These are phyloP conservation scores for Neurospora africana DNA, from an alignment of 495 filamentous ascomycete genomes.

Conservation along the genomic window DNA sequence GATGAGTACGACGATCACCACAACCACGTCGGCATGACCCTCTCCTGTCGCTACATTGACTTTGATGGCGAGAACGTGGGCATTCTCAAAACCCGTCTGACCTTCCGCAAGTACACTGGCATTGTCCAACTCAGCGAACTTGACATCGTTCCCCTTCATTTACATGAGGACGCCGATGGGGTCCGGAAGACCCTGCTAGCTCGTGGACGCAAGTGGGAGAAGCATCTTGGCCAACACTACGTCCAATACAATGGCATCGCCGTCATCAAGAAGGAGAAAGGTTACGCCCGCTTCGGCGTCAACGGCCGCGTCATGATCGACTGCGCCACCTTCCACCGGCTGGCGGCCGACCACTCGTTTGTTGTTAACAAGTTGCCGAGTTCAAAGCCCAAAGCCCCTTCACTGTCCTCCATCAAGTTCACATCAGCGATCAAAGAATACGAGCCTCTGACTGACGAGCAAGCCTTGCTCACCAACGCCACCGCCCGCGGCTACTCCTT, in stretches of 20 bases:
- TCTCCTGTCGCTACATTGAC: slow-evolving; percentile 16
- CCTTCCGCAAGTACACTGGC: slow-evolving; percentile 19
- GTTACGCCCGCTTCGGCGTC: slow-evolving; percentile 17
- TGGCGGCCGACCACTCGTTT: slow-evolving; percentile 18
- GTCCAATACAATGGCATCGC: slow-evolving; percentile 20
- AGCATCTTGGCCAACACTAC: slow-evolving; percentile 20
- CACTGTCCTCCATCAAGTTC: slow-evolving; percentile 1
- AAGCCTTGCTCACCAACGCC: slow-evolving; percentile 18
- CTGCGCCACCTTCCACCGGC: slow-evolving; percentile 21
- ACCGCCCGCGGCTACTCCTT: slow-evolving; percentile 29
- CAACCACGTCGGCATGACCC: background rate
- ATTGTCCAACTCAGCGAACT: slow-evolving; percentile 18
- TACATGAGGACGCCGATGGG: slow-evolving; percentile 13
- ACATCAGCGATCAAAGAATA: slow-evolving; percentile 5
- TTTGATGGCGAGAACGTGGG: slow-evolving; percentile 27
- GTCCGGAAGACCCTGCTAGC: slow-evolving; percentile 13
- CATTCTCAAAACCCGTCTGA: slow-evolving; percentile 8
- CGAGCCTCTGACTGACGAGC: slow-evolving; percentile 18
- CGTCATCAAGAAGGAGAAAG: slow-evolving; percentile 14
- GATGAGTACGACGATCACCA: slow-evolving; percentile 11
- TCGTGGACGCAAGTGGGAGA: slow-evolving; percentile 26
- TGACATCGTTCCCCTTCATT: slow-evolving; percentile 15
- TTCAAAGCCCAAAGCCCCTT: background rate
- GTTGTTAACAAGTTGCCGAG: slow-evolving; percentile 1
- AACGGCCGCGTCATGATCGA: slow-evolving; percentile 29